Evolutionary conservation across 371 early-diverging fungal species (phyloP), one percentile per base, ranked within the genome.

Genomic region (Dinochytrium kinnereticum): DNA sequence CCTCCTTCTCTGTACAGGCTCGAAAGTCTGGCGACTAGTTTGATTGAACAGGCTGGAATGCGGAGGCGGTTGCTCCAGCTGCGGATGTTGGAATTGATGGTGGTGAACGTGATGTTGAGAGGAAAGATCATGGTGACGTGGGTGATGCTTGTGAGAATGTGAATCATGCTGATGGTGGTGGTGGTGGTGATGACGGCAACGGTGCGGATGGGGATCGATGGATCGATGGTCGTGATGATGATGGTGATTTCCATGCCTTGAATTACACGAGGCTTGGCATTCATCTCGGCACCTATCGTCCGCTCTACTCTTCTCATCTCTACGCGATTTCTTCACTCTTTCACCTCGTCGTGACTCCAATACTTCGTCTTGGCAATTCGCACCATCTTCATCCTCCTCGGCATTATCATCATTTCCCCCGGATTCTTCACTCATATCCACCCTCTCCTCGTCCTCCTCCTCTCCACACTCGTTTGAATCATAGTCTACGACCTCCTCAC

Each of bases 141-240:
- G 26, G 21, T 57, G 57, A 21, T 57, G 57, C 7, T 57, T 10
- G 10, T 13, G 57, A 13, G 10, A 30, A 30, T 30, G 21, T n/a
- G n/a, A n/a, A 30, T 34, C 5, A 24, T 61, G 15, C 13, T 21
- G 34, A 7, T 31, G 38, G 24, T 61, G 64, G 5, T 26, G 28
- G 34, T 61, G 64, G 34, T 61, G 64, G 34, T 21, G 64, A 38
- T 61, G 64, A 38, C 34, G 64, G 28, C 5, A 33, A 28, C 24
- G 13, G 24, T 31, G 38, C 2, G 36, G 64, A 61, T 34, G 64
- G 64, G 13, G 64, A 28, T 33, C 33, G 24, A 33, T 26, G 2
- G 10, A 3, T 7, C 7, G 15, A 38, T 38, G 34, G 34, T 61
- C 33, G 15, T 24, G 64, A 33, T 61, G 64, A 61, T 61, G 64